These are phyloP conservation scores for Backusella morwellensis DNA, from an alignment of 192 early-diverging fungal genomes.

Conservation along the genomic window DNA sequence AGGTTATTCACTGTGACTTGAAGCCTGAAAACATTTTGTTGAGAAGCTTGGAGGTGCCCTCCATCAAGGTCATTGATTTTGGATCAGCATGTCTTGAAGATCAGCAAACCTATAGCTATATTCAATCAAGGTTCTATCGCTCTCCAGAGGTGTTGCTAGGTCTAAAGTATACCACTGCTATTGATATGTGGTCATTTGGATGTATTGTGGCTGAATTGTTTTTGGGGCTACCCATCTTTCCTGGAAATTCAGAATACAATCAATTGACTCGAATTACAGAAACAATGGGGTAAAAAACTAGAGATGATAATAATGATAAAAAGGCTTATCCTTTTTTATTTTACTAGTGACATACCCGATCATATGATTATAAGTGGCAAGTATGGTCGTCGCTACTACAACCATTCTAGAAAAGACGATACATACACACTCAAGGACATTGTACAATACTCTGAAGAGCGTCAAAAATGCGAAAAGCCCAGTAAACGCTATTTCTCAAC, in stretches of 20 bases:
- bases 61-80: constrained; percentile 98
- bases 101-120: constrained; percentile 95
- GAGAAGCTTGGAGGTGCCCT: constrained; percentile 81
- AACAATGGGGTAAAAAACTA: constrained; percentile 67
- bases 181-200: constrained; percentile 99
- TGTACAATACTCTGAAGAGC: constrained; percentile 12
- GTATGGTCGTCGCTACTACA: constrained; percentile 77
- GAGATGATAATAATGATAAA: not conserved
- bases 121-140: constrained; percentile 97
- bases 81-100: constrained; percentile 95
- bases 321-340: not conserved
- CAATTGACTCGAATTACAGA: constrained; percentile 92
- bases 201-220: constrained; percentile 98
- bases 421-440: constrained; percentile 10
- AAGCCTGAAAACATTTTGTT: constrained; percentile 98
- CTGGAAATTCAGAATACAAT: constrained; percentile 95
- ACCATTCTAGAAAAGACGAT: constrained; percentile 45
- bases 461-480: constrained; percentile 7
- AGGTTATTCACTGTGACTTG: constrained; percentile 96
- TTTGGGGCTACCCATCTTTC: constrained; percentile 93
- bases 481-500: constrained; percentile 23
- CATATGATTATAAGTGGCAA: constrained; percentile 72
- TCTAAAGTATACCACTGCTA: constrained; percentile 84
- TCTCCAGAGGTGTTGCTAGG: constrained; percentile 95
- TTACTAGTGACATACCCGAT: not conserved